Evolutionary conservation across 108 stramenopile genomes (phyloP), one percentile per base, ranked within the genome.

Genomic region (Nitzschia sp.): DNA sequence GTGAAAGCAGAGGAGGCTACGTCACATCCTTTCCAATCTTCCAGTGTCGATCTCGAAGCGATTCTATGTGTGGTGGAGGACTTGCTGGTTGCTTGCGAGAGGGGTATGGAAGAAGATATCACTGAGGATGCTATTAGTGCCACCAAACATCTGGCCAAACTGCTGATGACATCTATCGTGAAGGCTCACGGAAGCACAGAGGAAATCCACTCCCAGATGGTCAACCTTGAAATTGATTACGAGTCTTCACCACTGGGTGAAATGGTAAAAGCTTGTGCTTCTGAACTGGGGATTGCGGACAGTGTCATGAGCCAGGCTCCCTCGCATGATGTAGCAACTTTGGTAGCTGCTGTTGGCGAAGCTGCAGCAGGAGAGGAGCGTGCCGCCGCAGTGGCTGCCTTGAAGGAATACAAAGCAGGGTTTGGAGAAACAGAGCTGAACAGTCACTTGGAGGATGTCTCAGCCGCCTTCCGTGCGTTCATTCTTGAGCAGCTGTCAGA

Each of bases 1-100:
- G 78, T 90, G 40, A 91, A 86, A 56, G 77, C 86, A 14, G 88
- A 91, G 78, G 77, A 84, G 41, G 68, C 54, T 24, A 39, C 72
- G 43, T 42, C 51, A 15, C 34, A 64, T 41, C 80, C 84, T 14
- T 80, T 80, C 51, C 51, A 69, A 8, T 50, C 63, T 7, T 41
- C 67, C 0, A 63, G 64, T 15, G 67, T 91, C 39, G 85, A 88
- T 52, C 55, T 88, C 52, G 83, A 88, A 62, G 63, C 77, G 15
- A 56, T 91, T 25, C 44, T 94, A 54, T 76, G 71, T 53, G 55
- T 69, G 29, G 51, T 88, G 15, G 75, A 86, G 41, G 78, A 81
- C 38, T 26, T 63, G 20, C 59, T 78, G 39, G 72, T 53, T 20
- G 44, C 55, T 40, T 60, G 61, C 44, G 20, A 64, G 48, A 58